These are phyloP conservation scores for Phytophthora chlamydospora DNA, from an alignment of 352 stramenopile genomes.

Conservation along the genomic window DNA sequence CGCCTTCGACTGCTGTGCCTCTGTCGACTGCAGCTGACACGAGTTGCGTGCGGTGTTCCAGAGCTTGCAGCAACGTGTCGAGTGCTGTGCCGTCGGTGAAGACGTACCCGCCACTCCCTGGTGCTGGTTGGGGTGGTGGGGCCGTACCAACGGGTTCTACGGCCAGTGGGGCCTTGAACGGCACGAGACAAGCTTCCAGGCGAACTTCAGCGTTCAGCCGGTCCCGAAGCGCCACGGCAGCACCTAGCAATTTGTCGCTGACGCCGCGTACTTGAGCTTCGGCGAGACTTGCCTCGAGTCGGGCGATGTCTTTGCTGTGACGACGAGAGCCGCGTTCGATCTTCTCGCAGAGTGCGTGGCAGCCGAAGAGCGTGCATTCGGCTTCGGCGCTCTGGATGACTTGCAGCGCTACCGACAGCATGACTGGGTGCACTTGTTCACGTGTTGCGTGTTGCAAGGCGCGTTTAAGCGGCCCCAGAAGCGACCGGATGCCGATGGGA, in stretches of 20 bases:
- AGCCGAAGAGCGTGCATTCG: conserved; percentile 84
- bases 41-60: conserved; percentile 64
- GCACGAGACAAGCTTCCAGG: conserved; percentile 62
- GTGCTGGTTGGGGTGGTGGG: conserved; percentile 6
- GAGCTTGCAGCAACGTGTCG: conserved; percentile 66
- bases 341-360: conserved; percentile 63
- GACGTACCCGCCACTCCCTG: conserved; percentile 38
- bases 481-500: conserved; percentile 74
- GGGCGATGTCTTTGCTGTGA: conserved; percentile 59
- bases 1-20: conserved; percentile 47
- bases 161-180: conserved; percentile 40
- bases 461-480: conserved; percentile 67
- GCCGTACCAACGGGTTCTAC: conserved; percentile 1
- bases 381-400: conserved; percentile 77
- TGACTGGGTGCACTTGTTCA: conserved; percentile 54
- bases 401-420: conserved; percentile 64
- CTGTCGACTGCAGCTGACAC: conserved; percentile 61
- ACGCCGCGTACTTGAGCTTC: conserved; percentile 55
- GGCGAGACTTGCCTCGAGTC: conserved; percentile 65
- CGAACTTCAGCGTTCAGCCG: conserved; percentile 72
- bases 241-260: conserved; percentile 62
- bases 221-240: conserved; percentile 52
- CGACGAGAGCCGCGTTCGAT: conserved; percentile 65
- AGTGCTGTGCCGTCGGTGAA: conserved; percentile 59
- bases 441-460: conserved; percentile 53